Evolutionary conservation across 2,329 filamentous ascomycete species (phyloP), one percentile per base, ranked within the genome.

Genomic region (Cadophora sp.): DNA sequence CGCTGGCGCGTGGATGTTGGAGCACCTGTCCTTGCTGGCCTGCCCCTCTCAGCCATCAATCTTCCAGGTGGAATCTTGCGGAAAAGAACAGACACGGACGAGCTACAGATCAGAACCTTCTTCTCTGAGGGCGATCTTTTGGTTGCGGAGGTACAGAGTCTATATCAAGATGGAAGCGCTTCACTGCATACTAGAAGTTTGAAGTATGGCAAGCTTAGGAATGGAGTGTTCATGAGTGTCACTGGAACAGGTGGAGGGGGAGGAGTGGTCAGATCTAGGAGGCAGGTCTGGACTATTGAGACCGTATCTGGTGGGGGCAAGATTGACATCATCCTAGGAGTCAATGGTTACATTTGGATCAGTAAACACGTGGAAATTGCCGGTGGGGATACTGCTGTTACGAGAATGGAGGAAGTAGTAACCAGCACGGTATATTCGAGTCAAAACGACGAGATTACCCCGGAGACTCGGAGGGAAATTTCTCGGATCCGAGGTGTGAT

Each of bases 311-410:
- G 86, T 40, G 85, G 86, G 40, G 85, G 87, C 63, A 90, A 89
- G 71, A 87, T 99, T 31, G 93, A 97, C 77, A 89, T 98, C 8
- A 87, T 97, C 63, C 84, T 99, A 0, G 96, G 96, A 2, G 96
- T 99, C 48, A 99, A 99, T 76, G 96, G 96, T 0, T 98, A 97
- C 78, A 94, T 98, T 68, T 99, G 93, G 92, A 94, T 98, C 76
- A 90, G 91, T 80, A 94, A 93, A 82, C 93, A 97, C 75, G 82
- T 91, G 8, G 89, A 92, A 73, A 86, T 85, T 43, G 84, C 85
- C n/a, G 81, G 73, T 61, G 61, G 76, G 73, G 64, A 79, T 60
- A 71, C 78, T 19, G 77, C 88, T 83, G 92, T 97, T 76, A 97
- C 93, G 64, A 87, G 92, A 72, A 86, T 97, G 79, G 96, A 98